These are phyloP conservation scores for Petunia hybrid DNA, from an alignment of 305 asterid species.

Conservation along the genomic window DNA sequence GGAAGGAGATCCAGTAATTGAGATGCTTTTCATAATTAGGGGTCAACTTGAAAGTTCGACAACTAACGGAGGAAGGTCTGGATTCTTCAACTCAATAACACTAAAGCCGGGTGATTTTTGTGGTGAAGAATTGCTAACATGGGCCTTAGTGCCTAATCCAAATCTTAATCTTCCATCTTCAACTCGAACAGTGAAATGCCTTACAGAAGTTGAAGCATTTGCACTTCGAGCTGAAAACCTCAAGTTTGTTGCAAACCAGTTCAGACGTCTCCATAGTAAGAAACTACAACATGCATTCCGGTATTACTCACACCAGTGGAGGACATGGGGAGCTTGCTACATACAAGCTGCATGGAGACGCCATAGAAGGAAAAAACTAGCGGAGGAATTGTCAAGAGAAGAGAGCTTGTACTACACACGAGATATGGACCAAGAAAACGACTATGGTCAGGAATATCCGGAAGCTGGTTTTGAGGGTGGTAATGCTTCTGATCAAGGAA, in stretches of 20 bases:
- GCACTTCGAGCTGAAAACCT: conserved; percentile 85
- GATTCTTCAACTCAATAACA: conserved; percentile 85
- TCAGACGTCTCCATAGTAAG: conserved; percentile 85
- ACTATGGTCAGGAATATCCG: conserved; percentile 19
- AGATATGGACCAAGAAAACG: conserved; percentile 38
- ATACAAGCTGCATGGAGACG: conserved; percentile 80
- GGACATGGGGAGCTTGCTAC: conserved; percentile 96
- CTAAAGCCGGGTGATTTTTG: conserved; percentile 85
- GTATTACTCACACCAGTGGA: conserved; percentile 89
- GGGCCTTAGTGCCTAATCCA: conserved; percentile 75
- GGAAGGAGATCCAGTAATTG: conserved; percentile 87
- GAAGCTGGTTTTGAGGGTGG: conserved; percentile 29
- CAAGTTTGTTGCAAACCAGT: conserved; percentile 78
- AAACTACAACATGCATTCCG: conserved; percentile 87
- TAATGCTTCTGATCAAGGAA: background rate
- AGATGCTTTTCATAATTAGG: conserved; percentile 89
- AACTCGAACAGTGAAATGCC: conserved; percentile 73
- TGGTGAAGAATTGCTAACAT: conserved; percentile 83
- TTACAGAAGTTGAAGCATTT: conserved; percentile 82
- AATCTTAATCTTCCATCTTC: conserved; percentile 73
- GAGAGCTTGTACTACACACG: conserved; percentile 55
- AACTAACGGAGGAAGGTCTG: conserved; percentile 82
- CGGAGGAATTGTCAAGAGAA: conserved; percentile 64
- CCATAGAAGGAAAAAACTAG: conserved; percentile 58
- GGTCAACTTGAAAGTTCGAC: conserved; percentile 91